Conservation (phyloP, 306 rosid genomes). For the Glycyrrhiza uralensis region DNA sequence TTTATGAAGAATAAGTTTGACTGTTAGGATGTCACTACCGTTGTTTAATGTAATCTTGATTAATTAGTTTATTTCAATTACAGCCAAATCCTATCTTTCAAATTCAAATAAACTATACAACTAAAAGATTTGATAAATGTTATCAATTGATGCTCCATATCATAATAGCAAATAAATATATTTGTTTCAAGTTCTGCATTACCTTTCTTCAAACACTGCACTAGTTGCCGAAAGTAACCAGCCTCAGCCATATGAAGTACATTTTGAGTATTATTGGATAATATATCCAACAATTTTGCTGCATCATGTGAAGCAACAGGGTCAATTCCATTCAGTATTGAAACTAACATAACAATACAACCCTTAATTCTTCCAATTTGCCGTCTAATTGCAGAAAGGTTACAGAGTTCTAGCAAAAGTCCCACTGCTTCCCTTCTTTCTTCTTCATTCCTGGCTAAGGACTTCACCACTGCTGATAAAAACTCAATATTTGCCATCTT, state of each 20-base stretch:
- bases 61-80: neutral
- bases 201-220: conserved; percentile 67
- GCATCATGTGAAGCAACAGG: conserved; percentile 56
- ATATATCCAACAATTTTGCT: conserved; percentile 53
- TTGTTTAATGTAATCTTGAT: neutral
- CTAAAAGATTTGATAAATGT: neutral
- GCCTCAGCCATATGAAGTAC: conserved; percentile 92
- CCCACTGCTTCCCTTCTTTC: conserved; percentile 79
- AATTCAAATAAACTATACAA: neutral
- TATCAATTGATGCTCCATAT: neutral
- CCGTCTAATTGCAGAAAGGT: conserved; percentile 49
- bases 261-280: conserved; percentile 67
- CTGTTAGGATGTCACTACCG: neutral
- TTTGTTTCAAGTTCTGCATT: neutral
- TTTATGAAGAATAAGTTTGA: too few relatives aligned
- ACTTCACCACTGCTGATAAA: conserved; percentile 61
- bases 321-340: conserved; percentile 66
- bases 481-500: conserved; percentile 54
- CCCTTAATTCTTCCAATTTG: conserved; percentile 74
- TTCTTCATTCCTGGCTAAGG: conserved; percentile 57
- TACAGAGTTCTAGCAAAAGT: conserved; percentile 56
- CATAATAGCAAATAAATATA: neutral
- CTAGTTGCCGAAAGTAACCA: conserved; percentile 73
- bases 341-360: conserved; percentile 72
- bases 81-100: neutral